Evolutionary conservation across 148 eudicot genomes (phyloP).

Genomic region (Rhododendron williamsianum): DNA sequence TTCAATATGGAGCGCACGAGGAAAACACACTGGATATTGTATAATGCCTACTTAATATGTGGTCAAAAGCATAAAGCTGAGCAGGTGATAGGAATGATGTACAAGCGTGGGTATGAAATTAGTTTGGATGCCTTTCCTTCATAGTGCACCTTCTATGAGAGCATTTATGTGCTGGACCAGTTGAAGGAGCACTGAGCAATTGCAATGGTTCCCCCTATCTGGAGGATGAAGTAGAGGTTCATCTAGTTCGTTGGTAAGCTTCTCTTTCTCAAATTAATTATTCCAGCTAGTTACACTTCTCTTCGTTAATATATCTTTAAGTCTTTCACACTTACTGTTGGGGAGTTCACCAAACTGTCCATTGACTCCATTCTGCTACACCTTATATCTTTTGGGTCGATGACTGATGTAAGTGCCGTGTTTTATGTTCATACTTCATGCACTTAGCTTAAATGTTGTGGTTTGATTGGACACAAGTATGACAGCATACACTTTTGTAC

Average conservation of each 20-base stretch:
- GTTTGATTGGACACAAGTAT: background rate
- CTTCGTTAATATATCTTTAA: background rate
- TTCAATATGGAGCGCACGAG: constrained; percentile 29
- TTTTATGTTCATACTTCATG: background rate
- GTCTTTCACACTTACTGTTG: background rate
- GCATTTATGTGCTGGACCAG: background rate
- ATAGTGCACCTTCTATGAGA: constrained; percentile 3
- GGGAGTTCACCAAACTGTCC: background rate
- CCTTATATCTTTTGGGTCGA: background rate
- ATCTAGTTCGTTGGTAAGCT: constrained; percentile 9
- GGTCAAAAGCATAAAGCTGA: constrained; percentile 46
- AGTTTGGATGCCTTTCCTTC: constrained; percentile 22
- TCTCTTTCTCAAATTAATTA: background rate
- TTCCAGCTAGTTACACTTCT: background rate
- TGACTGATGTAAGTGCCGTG: background rate
- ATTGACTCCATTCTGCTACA: background rate
- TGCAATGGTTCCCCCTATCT: constrained; percentile 12
- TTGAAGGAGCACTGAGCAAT: constrained; percentile 6
- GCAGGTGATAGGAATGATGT: constrained; percentile 62
- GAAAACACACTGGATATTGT: constrained; percentile 51
- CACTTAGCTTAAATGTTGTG: background rate
- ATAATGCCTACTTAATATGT: constrained; percentile 40
- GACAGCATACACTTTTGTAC: background rate
- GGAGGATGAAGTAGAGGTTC: constrained; percentile 5
- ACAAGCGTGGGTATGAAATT: constrained; percentile 52